Evolutionary conservation across 768 basidiomycete genomes (phyloP).

Genomic region (Leccinum olivaceopallidum): DNA sequence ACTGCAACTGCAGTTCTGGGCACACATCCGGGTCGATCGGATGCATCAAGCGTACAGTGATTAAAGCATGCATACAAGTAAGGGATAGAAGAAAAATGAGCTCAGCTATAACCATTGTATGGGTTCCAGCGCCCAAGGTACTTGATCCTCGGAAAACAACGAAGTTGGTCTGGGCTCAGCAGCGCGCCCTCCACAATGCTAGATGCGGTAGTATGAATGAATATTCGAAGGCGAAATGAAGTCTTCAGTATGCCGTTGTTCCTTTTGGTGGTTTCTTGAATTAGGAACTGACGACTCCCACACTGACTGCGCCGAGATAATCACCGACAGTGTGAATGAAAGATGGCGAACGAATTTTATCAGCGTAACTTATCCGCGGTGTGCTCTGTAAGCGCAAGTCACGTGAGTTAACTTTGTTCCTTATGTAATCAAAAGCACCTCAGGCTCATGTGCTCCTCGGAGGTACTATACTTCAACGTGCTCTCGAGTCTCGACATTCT

Average conservation of each 20-base stretch:
- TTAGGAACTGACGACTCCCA: background rate
- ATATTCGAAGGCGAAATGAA: slow-evolving; percentile 10
- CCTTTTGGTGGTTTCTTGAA: background rate
- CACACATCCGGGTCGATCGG: background rate
- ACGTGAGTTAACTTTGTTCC: slow-evolving; percentile 15
- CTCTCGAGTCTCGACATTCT: background rate
- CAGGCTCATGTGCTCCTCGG: background rate
- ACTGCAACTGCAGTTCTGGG: background rate
- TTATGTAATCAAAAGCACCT: background rate
- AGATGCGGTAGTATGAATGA: background rate
- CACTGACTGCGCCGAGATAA: background rate
- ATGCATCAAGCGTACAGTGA: slow-evolving; percentile 2
- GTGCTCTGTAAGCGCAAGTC: slow-evolving; percentile 3
- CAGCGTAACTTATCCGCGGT: background rate
- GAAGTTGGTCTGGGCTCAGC: slow-evolving; percentile 1
- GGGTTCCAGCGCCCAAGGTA: background rate
- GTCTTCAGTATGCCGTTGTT: background rate
- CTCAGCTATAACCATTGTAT: background rate
- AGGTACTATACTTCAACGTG: background rate
- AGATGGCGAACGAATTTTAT: background rate
- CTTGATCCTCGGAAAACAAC: slow-evolving; percentile 17
- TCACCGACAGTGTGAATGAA: slow-evolving; percentile 1
- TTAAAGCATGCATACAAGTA: background rate
- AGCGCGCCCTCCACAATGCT: background rate
- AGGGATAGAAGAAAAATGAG: background rate